A percentile compares a stretch with the other conserved stretches of the same genome.
Conservation (phyloP, 805 yeast species). For the Tetrapisispora iriomotensis region DNA sequence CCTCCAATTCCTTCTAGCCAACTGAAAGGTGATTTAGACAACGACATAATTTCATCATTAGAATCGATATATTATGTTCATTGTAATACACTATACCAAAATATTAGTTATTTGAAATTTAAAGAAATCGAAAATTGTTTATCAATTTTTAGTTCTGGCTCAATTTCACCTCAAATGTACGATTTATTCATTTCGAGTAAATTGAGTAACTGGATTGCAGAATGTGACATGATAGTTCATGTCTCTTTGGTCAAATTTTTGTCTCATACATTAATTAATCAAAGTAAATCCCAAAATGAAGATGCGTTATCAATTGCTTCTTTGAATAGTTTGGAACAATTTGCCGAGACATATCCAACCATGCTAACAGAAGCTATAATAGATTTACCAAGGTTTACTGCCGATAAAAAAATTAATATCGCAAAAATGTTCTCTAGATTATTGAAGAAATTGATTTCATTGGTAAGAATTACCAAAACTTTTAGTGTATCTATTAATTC, state of each 20-base stretch:
- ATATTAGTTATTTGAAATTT: slow-evolving; percentile 57
- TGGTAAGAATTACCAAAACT: slow-evolving; percentile 34
- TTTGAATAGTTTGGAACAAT: slow-evolving; percentile 50
- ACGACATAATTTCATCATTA: slow-evolving; percentile 52
- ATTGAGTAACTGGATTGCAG: slow-evolving; percentile 50
- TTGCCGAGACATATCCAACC: slow-evolving; percentile 41
- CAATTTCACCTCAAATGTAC: slow-evolving; percentile 54
- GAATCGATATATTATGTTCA: slow-evolving; percentile 53
- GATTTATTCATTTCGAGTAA: slow-evolving; percentile 43
- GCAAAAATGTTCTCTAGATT: slow-evolving; percentile 47
- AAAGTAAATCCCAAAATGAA: slow-evolving; percentile 8
- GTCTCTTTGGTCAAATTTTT: slow-evolving; percentile 45
- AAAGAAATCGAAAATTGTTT: slow-evolving; percentile 48
- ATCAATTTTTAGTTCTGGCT: slow-evolving; percentile 39
- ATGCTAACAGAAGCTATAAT: slow-evolving; percentile 33
- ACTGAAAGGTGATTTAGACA: slow-evolving; percentile 38
- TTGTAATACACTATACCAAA: slow-evolving; percentile 54
- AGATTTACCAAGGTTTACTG: slow-evolving; percentile 42
- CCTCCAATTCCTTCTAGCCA: slow-evolving; percentile 27
- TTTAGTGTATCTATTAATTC: background rate
- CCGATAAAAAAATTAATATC: slow-evolving; percentile 41
- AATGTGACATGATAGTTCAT: slow-evolving; percentile 60
- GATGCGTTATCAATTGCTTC: slow-evolving; percentile 8
- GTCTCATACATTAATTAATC: slow-evolving; percentile 48
- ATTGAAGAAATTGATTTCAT: slow-evolving; percentile 44